Percentiles rank a stretch among this genome's conserved stretches.
These are phyloP conservation scores for Diplodia corticola DNA, from an alignment of 2,329 filamentous ascomycete species.

Conservation along the genomic window DNA sequence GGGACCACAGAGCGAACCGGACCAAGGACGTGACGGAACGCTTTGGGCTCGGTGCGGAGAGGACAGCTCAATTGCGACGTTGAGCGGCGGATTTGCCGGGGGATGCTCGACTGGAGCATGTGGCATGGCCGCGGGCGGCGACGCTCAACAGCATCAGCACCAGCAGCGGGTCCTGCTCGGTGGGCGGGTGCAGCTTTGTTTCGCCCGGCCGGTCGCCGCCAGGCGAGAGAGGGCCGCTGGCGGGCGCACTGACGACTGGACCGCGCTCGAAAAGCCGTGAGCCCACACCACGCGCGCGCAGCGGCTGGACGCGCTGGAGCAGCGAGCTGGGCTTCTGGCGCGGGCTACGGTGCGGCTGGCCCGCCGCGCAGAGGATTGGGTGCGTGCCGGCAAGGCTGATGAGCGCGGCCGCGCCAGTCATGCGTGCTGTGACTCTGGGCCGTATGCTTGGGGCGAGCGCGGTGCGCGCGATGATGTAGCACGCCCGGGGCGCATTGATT, in stretches of 20 bases:
- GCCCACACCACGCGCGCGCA: background rate
- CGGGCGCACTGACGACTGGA: background rate
- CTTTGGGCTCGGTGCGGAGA: background rate
- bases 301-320: background rate
- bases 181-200: background rate
- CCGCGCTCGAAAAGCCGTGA: slow-evolving; percentile 1
- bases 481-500: slow-evolving; percentile 6
- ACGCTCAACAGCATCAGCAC: background rate
- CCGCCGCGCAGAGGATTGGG: background rate
- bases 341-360: background rate
- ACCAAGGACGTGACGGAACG: slow-evolving; percentile 5
- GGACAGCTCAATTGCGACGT: background rate
- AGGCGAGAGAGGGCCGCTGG: slow-evolving; percentile 10
- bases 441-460: background rate
- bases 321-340: background rate
- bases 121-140: too few species aligned
- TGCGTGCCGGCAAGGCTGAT: slow-evolving; percentile 8
- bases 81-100: slow-evolving; percentile 8
- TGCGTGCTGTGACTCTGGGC: background rate
- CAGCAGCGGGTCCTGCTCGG: background rate
- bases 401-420: slow-evolving; percentile 7
- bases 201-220: background rate
- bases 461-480: slow-evolving; percentile 19
- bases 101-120: slow-evolving; percentile 1
- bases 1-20: slow-evolving; percentile 7